Evolutionary conservation across 768 basidiomycete genomes (phyloP), one percentile per base, ranked within the genome.

Genomic region (Boletellus ananas): DNA sequence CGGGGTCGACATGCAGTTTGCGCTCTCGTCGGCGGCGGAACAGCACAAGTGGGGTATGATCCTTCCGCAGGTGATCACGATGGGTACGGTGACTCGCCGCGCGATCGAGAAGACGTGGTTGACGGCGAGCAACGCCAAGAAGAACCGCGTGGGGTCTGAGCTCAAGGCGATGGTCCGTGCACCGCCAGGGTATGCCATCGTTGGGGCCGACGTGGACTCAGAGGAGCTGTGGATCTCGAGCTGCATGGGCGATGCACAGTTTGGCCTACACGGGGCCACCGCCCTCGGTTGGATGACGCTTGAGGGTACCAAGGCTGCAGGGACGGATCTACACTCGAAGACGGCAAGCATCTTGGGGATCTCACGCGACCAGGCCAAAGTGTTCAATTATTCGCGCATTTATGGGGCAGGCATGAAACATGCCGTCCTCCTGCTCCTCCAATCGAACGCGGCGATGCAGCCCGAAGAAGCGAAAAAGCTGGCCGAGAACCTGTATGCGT

Each of bases 201-300:
- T 99, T 18, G 96, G 96, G 4, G 96, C 96, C 0, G 96, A 99
- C 66, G 96, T 99, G 20, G 96, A 99, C 68, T 95, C 93, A 41
- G 95, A 98, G 71, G 96, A 99, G 68, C 74, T 99, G 20, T 98
- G 96, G 96, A 98, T 98, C 56, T 95, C 94, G 17, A 94, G 90
- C 61, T 91, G 92, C 52, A 95, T 98, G 91, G 95, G 95, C 1
- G 96, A 98, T 62, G 90, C 94, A 0, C 95, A 99, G 68, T 96
- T 99, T 66, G 96, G 95, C 9, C 66, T 95, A 50, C 94, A 99
- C 58, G 95, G 95, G 11, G 92, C 94, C 11, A 94, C 94, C 3
- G 94, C 95, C 2, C 84, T 99, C 37, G 95, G 96, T 3, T 98
- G 95, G 95, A 98, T 99, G 95, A 97, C 94, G 14, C 79, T 99